Evolutionary conservation across 371 early-diverging fungal genomes (phyloP).

Genomic region (Mucor piriformis): DNA sequence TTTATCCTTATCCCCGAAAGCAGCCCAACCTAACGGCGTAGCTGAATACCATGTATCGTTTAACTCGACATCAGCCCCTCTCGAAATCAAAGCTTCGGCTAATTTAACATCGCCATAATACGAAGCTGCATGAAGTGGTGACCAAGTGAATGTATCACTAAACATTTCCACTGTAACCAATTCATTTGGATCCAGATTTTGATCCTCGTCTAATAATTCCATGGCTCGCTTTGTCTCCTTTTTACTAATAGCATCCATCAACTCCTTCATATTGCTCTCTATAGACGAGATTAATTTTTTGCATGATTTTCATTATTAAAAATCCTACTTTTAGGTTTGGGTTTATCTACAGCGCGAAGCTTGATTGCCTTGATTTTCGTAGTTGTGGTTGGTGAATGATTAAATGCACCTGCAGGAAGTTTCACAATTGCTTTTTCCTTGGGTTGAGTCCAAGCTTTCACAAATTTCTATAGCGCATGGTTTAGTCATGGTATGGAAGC

Average conservation of each 20-base stretch:
- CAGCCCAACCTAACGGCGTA: constrained; percentile 92
- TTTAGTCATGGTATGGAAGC: neutral
- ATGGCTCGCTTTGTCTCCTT: constrained; percentile 35
- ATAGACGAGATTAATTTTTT: too few species aligned
- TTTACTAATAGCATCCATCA: constrained; percentile 38
- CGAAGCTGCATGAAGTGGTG: constrained; percentile 85
- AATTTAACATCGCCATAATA: constrained; percentile 79
- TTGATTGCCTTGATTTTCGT: constrained; percentile 43
- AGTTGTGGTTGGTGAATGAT: neutral
- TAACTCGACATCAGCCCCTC: constrained; percentile 81
- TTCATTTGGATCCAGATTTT: constrained; percentile 55
- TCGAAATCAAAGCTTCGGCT: constrained; percentile 64
- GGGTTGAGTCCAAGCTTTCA: constrained; percentile 34
- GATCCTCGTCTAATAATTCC: constrained; percentile 34
- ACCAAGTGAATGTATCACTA: constrained; percentile 79
- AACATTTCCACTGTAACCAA: constrained; percentile 61
- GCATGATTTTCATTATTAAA: too few species aligned
- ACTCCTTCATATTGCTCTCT: constrained; percentile 3
- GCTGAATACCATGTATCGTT: constrained; percentile 87
- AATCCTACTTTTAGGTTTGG: constrained; percentile 10
- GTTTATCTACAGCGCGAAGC: constrained; percentile 43
- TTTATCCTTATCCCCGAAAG: constrained; percentile 69
- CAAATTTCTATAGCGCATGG: constrained; percentile 32
- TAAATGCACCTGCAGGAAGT: constrained; percentile 40
- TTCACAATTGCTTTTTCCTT: constrained; percentile 35